These are phyloP conservation scores for Cryphonectria nitschkei DNA, from an alignment of 2,329 filamentous ascomycete species.

Conservation along the genomic window DNA sequence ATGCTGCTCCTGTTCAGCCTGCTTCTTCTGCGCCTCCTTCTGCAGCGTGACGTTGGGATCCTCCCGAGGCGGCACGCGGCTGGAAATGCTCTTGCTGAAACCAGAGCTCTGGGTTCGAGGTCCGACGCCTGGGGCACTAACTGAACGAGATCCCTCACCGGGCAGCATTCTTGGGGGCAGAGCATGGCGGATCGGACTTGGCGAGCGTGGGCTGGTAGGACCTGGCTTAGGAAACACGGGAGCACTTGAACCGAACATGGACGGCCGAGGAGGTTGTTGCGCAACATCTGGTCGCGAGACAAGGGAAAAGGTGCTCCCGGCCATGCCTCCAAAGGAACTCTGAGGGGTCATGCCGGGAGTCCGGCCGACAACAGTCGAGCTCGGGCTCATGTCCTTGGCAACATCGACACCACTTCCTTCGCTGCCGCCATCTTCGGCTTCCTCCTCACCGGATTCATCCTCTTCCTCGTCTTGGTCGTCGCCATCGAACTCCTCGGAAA, in stretches of 20 bases:
- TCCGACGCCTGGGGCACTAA: conserved; percentile 59
- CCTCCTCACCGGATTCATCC: conserved; percentile 43
- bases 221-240: conserved; percentile 59
- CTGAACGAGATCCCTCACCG: conserved; percentile 57
- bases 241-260: conserved; percentile 60
- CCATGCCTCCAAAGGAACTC: conserved; percentile 60
- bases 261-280: conserved; percentile 40
- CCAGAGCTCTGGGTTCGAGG: conserved; percentile 36
- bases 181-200: conserved; percentile 69
- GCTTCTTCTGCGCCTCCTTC: conserved; percentile 55
- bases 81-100: conserved; percentile 44
- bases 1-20: conserved; percentile 60
- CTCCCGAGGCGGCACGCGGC: conserved; percentile 44
- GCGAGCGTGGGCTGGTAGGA: conserved; percentile 68
- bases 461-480: conserved; percentile 42
- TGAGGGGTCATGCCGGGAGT: conserved; percentile 59
- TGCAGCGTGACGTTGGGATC: conserved; percentile 56
- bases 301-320: conserved; percentile 50
- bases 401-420: conserved; percentile 68
- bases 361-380: conserved; percentile 46
- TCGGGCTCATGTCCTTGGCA: conserved; percentile 64
- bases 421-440: conserved; percentile 50
- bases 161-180: conserved; percentile 54
- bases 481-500: conserved; percentile 35
- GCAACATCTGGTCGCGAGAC: conserved; percentile 52